phyloP scores from a whole-genome alignment of 352 stramenopile species.

The Blastocystis sp. region DNA sequence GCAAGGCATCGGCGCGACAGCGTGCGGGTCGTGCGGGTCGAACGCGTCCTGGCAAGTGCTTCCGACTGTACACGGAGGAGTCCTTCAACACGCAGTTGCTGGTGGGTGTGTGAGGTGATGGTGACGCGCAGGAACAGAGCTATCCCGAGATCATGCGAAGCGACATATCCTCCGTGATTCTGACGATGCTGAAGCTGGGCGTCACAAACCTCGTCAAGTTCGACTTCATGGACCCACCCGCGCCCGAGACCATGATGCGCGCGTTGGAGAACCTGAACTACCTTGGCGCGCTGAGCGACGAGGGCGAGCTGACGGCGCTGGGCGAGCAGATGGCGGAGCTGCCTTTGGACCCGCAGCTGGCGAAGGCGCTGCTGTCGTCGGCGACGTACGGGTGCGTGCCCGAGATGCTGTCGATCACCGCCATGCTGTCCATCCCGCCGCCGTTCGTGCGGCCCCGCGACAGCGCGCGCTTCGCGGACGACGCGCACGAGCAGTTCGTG shows the following conservation, averaged over 20 bases:
- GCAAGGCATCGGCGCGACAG: slow-evolving; percentile 85
- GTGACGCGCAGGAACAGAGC: slow-evolving; percentile 82
- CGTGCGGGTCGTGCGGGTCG: slow-evolving; percentile 81
- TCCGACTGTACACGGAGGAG: too few species aligned
- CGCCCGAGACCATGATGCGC: slow-evolving; percentile 95
- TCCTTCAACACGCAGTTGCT: slow-evolving; percentile 93
- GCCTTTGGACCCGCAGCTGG: slow-evolving; percentile 83
- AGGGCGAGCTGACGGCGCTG: too few species aligned
- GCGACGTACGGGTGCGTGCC: slow-evolving; percentile 84
- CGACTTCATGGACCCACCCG: slow-evolving; percentile 92
- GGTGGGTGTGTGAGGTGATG: neutral
- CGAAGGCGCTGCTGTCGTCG: slow-evolving; percentile 81
- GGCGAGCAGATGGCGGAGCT: slow-evolving; percentile 90
- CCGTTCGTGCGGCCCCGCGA: slow-evolving; percentile 93
- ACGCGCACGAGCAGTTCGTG: slow-evolving; percentile 84
- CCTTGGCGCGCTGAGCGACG: slow-evolving; percentile 77
- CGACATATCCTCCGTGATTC: slow-evolving; percentile 89
- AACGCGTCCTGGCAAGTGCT: too few species aligned
- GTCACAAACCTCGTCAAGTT: slow-evolving; percentile 83
- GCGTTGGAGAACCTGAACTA: slow-evolving; percentile 97
- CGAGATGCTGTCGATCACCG: slow-evolving; percentile 89
- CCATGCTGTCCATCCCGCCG: slow-evolving; percentile 89
- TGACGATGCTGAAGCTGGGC: slow-evolving; percentile 94
- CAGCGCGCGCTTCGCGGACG: slow-evolving; percentile 89
- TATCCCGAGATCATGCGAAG: slow-evolving; percentile 97